Evolutionary conservation across 805 yeast species (phyloP), one percentile per base, ranked within the genome.

Genomic region (Cyberlindnera veronae): DNA sequence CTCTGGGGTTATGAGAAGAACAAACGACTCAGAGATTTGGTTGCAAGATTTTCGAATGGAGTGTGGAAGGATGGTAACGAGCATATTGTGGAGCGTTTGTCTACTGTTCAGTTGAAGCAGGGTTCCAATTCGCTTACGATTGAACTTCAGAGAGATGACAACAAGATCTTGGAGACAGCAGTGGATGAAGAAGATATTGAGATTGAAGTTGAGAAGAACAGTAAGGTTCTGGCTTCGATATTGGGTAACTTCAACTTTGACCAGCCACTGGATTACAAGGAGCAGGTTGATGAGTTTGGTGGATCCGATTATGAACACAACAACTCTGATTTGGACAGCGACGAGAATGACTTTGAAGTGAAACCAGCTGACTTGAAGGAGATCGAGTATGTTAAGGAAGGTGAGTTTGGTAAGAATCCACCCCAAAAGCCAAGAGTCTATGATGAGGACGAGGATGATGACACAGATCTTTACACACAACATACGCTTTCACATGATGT

Each of bases 1-100:
- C 71, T 93, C 29, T 91, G 99, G 99, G 98, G 98, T 3, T 72
- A 77, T 45, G 89, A 84, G 49, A 85, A 84, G 64, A 72, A 76
- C 47, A 81, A 75, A 52, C 67, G 71, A 3, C 58, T 71, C 3
- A 70, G 72, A 24, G 93, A 83, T 50, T 67, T 89, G 49, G 84
- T 82, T 0, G 74, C 69, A 61, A 67, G 68, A 39, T 90, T 76
- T 57, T 66, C 62, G 9, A 74, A 81, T 45, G 85, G 84, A 0
- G 74, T 71, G 33, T 88, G 96, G 96, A 74, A 73, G 50, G 86
- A 84, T 59, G 89, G 89, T 6, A 79, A 76, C 45, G 85, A 81
- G 35, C 95, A 86, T 57, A 73, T 87, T 11, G 73, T 90, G 15
- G 97, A 90, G 55, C 70, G 78, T 39, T 57, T 71, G 5, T 29